Percentiles rank a stretch among this genome's conserved stretches.
phyloP scores from a whole-genome alignment of 768 basidiomycete genomes.

The Collybia sordida region DNA sequence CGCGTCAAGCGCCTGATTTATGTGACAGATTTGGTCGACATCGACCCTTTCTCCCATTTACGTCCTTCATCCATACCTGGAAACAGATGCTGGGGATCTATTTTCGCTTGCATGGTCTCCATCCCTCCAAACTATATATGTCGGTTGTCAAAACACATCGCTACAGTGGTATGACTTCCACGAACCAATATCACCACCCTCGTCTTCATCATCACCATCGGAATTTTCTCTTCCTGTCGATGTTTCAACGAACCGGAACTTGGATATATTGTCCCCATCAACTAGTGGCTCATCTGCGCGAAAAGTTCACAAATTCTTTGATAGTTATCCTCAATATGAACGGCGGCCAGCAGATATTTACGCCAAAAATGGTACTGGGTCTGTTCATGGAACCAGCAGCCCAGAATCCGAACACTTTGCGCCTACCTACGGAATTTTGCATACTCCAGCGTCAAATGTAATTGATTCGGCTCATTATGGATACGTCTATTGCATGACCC shows the following conservation, averaged over 20 bases:
- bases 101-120: conserved; percentile 84
- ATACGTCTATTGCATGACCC: conserved; percentile 83
- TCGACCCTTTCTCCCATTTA: conserved; percentile 63
- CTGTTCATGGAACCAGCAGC: conserved; percentile 19
- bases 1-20: conserved; percentile 4
- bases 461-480: conserved; percentile 92
- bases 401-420: conserved; percentile 30
- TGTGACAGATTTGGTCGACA: conserved; percentile 78
- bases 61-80: conserved; percentile 74
- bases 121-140: conserved; percentile 65
- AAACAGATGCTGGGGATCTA: conserved; percentile 82
- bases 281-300: conserved; percentile 28
- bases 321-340: conserved; percentile 78
- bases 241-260: conserved; percentile 15
- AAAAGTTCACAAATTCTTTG: conserved; percentile 87
- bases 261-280: conserved; percentile 36
- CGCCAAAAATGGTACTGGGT: conserved; percentile 52
- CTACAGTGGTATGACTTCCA: conserved; percentile 83
- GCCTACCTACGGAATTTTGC: conserved; percentile 39
- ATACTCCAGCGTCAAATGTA: conserved; percentile 68
- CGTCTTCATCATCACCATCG: conserved; percentile 10
- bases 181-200: conserved; percentile 12
- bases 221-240: conserved; percentile 7
- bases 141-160: conserved; percentile 93
- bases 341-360: conserved; percentile 66